Conservation (phyloP, 345 rosid genomes). For the Dovyalis caffra region DNA sequence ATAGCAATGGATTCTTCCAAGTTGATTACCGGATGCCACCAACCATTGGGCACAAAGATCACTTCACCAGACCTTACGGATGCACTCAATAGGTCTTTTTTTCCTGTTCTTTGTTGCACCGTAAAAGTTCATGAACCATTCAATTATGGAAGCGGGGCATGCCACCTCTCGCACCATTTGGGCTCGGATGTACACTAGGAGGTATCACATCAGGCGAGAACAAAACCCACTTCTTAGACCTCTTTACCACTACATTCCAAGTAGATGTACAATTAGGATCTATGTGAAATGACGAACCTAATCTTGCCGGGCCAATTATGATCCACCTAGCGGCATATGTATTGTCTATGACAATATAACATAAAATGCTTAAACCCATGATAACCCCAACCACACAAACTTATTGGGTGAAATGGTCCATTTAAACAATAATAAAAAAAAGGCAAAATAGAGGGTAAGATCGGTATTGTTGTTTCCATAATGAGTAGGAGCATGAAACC, state of each 20-base stretch:
- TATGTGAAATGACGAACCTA: conserved; percentile 97
- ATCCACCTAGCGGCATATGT: too few relatives aligned
- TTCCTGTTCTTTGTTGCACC: conserved; percentile 68
- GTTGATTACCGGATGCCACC: conserved; percentile 99
- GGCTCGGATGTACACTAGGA: conserved; percentile 94
- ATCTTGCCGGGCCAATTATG: conserved; percentile 88
- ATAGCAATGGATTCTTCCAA: conserved; percentile 91
- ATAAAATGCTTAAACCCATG: too few relatives aligned
- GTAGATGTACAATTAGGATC: too few relatives aligned
- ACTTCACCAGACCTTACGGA: conserved; percentile 95
- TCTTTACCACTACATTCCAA: conserved; percentile 89
- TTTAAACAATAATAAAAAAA: too few relatives aligned
- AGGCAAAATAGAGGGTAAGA: too few relatives aligned
- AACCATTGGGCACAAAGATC: conserved; percentile 91
- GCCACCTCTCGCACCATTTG: conserved; percentile 98
- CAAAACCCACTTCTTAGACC: conserved; percentile 93
- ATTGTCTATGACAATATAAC: too few relatives aligned
- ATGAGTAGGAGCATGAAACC: too few relatives aligned
- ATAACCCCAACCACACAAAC: too few relatives aligned
- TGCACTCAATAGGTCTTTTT: conserved; percentile 80
- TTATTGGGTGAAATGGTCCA: too few relatives aligned
- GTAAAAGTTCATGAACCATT: conserved; percentile 99
- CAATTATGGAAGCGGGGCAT: conserved; percentile 88
- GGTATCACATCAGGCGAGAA: conserved; percentile 94
- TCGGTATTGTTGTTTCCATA: too few relatives aligned